Evolutionary conservation across 1,284 basidiomycete species (phyloP), one percentile per base, ranked within the genome.

Genomic region (Ustilago shanxiensis): DNA sequence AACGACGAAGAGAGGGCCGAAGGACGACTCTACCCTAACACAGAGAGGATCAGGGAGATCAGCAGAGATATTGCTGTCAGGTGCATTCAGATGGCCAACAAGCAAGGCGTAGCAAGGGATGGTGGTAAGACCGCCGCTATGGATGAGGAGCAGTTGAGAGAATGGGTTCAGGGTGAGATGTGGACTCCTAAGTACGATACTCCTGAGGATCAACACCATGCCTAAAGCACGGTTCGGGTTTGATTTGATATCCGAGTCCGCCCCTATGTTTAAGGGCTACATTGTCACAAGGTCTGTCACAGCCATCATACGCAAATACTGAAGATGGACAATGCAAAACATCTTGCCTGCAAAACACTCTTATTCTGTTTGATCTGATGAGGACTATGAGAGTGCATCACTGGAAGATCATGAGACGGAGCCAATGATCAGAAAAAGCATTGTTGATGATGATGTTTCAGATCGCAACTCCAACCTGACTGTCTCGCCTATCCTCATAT

Each of bases 1-100:
- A 94, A 90, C 5, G 79, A 87, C 16, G 91, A 93, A 52, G 95
- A 97, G 78, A 70, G 79, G 87, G 89, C 87, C 8, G 82, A 83
- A 68, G 79, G 77, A 6, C 56, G 82, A 4, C 64, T 85, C 22
- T 84, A 84, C 66, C 84, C 84, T 24, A 76, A 74, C 58, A 72
- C 81, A 16, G 80, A 80, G 55, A 67, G 84, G 31, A 79, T 85
- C 31, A 74, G 83, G 6, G 83, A 85, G 61, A 74, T 85, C 45
- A 80, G 79, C 33, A 58, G 79, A 50, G 79, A 81, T 45, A 75
- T 85, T 20, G 81, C 84, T 10, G 66, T 72, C 7, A 63, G 76
- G 24, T 83, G 83, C 52, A 84, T 85, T 54, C 72, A 78, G 60
- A 70, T 78, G 69, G 80, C 82, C 29, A 84, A 83, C 76, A 78